Percentiles rank a stretch among this genome's conserved stretches.
These are phyloP conservation scores for Epichloe gansuensis DNA, from an alignment of 2,329 filamentous ascomycete genomes.

Conservation along the genomic window DNA sequence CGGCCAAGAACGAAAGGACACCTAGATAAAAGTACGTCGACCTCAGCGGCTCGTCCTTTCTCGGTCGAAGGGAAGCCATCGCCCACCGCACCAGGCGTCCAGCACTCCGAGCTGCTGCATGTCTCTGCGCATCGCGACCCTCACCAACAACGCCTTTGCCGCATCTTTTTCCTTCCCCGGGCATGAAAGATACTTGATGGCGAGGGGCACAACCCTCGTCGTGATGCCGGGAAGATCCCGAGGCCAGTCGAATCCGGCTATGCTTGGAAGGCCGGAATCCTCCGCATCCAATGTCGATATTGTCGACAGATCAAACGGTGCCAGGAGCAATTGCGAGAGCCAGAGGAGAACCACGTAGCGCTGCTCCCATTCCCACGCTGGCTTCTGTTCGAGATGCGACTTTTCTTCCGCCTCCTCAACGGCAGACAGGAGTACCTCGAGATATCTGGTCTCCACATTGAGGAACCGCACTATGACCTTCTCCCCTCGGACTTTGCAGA, in stretches of 20 bases:
- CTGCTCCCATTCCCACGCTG: constrained; percentile 66
- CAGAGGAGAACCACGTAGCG: constrained; percentile 78
- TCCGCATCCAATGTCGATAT: constrained; percentile 55
- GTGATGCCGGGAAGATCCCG: constrained; percentile 55
- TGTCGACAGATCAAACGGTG: constrained; percentile 79
- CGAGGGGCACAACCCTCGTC: constrained; percentile 55
- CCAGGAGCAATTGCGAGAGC: constrained; percentile 70
- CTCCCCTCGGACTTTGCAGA: constrained; percentile 88
- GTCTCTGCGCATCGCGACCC: constrained; percentile 70
- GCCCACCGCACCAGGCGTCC: constrained; percentile 59
- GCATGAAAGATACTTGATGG: constrained; percentile 55
- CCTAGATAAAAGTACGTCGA: constrained; percentile 69
- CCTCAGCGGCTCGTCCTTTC: constrained; percentile 20
- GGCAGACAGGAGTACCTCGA: constrained; percentile 66
- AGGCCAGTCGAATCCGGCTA: constrained; percentile 43
- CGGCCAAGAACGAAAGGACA: constrained; percentile 65
- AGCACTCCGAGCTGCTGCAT: constrained; percentile 72
- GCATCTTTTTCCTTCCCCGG: constrained; percentile 83
- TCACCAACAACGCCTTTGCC: constrained; percentile 69
- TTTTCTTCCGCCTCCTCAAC: constrained; percentile 48
- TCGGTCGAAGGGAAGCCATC: constrained; percentile 42
- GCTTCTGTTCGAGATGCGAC: constrained; percentile 6
- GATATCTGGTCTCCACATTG: constrained; percentile 74
- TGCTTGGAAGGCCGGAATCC: constrained; percentile 27
- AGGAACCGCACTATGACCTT: constrained; percentile 88